Evolutionary conservation across 1,284 basidiomycete species (phyloP).

Genomic region (Cerrena zonata): DNA sequence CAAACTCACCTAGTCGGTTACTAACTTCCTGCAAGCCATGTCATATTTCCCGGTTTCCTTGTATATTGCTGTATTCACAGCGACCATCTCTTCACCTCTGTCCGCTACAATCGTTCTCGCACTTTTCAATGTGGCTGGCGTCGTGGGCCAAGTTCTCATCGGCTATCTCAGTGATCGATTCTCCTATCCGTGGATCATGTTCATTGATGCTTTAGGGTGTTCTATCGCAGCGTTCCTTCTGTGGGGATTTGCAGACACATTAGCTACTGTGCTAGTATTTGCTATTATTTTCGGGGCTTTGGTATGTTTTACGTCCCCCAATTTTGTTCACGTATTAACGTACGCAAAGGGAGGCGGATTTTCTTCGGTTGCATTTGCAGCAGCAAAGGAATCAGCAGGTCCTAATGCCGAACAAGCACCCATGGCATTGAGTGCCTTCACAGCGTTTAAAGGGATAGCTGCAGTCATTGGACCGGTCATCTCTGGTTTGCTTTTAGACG

Average conservation of each 20-base stretch:
- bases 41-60: conserved; percentile 27
- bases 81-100: conserved; percentile 19
- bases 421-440: conserved; percentile 18
- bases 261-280: conserved; percentile 21
- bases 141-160: conserved; percentile 22
- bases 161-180: conserved; percentile 24
- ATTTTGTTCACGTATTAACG: conserved; percentile 5
- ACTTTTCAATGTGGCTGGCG: conserved; percentile 24
- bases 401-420: conserved; percentile 20
- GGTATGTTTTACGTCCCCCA: conserved; percentile 11
- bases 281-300: conserved; percentile 24
- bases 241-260: conserved; percentile 24
- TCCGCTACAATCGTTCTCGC: conserved; percentile 22
- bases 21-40: conserved; percentile 22
- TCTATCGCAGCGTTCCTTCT: conserved; percentile 24
- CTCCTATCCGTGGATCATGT: conserved; percentile 25
- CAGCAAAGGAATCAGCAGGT: conserved; percentile 22
- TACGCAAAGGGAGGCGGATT: conserved; percentile 21
- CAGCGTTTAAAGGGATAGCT: conserved; percentile 20
- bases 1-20: conserved; percentile 13
- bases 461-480: conserved; percentile 24
- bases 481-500: conserved; percentile 21
- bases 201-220: conserved; percentile 19
- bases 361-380: conserved; percentile 22
- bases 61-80: conserved; percentile 26